Evolutionary conservation across 371 early-diverging fungal species (phyloP), one percentile per base, ranked within the genome.

Genomic region (Nematocida parisii): DNA sequence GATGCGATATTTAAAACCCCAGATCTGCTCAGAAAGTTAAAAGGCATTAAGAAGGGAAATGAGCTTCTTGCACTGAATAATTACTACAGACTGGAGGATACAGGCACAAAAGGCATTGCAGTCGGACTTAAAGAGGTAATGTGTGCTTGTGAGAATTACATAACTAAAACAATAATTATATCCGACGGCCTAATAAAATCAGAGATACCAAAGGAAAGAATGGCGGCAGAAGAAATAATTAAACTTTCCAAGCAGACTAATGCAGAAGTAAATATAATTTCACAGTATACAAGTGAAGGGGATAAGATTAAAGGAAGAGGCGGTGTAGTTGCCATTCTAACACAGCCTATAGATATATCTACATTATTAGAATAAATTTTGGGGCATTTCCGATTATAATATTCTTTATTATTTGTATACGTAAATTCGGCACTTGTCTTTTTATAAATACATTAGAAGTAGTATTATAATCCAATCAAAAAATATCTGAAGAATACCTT

Each of bases 111-210:
- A 20, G 47, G 60, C 42, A 66, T 82, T 7, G 73, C 55, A 27
- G 71, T 85, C 20, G 87, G 87, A 7, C 66, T 73, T 45, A 80
- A 74, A 61, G 84, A 85, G 60, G 70, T 83, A 13, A 33, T 56
- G 24, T 85, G 84, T 45, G 84, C 84, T 33, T 44, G 84, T 54
- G 86, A 87, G 33, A 84, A 85, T 64, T 86, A 82, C 44, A 84
- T 86, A 3, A 27, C 85, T 52, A 75, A 84, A 40, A 81, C 46
- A 22, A 73, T 87, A 1, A 81, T 87, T 64, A 39, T 87, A 20
- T 81, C 82, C 7, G 83, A 85, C 66, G 66, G 73, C n/a, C n/a
- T 80, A 9, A 75, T 82, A 50, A 77, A 73, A 56, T 83, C 85
- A 54, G 46, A 55, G 15, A 22, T n/a, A 20, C 58, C 86, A 40